Conservation (phyloP, 345 rosid species). For the Lepidium sativum region DNA sequence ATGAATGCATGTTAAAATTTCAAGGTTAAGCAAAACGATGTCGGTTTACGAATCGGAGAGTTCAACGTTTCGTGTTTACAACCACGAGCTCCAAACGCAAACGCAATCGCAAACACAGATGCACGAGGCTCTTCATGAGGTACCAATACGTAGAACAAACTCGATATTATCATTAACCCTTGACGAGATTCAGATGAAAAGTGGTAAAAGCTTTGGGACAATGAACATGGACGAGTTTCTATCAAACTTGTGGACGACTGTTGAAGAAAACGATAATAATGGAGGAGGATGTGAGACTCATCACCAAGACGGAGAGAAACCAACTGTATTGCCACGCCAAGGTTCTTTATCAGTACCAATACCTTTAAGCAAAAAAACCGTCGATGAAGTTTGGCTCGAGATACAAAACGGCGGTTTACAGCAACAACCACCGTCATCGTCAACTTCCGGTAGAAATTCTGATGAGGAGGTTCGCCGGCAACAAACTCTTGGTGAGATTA, state of each 20-base stretch:
- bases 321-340: slow-evolving; percentile 36
- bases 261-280: slow-evolving; percentile 25
- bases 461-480: slow-evolving; percentile 35
- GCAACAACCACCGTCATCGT: slow-evolving; percentile 3
- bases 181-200: slow-evolving; percentile 67
- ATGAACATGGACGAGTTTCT: slow-evolving; percentile 96
- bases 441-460: neutral
- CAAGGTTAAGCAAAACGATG: slow-evolving; percentile 16
- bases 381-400: slow-evolving; percentile 83
- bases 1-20: slow-evolving; percentile 18
- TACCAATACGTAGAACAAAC: slow-evolving; percentile 23
- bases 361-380: slow-evolving; percentile 73
- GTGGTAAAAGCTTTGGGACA: slow-evolving; percentile 70
- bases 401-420: slow-evolving; percentile 53
- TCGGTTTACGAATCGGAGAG: slow-evolving; percentile 17
- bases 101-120: neutral
- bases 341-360: slow-evolving; percentile 69
- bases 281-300: neutral
- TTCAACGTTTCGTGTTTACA: slow-evolving; percentile 19
- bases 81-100: slow-evolving; percentile 4
- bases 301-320: slow-evolving; percentile 14
- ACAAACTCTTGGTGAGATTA: slow-evolving; percentile 66
- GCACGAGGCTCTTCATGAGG: neutral
- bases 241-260: slow-evolving; percentile 59
- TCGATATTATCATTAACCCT: slow-evolving; percentile 68